Percentiles rank a stretch among this genome's conserved stretches.
Conservation (phyloP, 2,329 filamentous ascomycete species). For the Metarhizium brunneum region DNA sequence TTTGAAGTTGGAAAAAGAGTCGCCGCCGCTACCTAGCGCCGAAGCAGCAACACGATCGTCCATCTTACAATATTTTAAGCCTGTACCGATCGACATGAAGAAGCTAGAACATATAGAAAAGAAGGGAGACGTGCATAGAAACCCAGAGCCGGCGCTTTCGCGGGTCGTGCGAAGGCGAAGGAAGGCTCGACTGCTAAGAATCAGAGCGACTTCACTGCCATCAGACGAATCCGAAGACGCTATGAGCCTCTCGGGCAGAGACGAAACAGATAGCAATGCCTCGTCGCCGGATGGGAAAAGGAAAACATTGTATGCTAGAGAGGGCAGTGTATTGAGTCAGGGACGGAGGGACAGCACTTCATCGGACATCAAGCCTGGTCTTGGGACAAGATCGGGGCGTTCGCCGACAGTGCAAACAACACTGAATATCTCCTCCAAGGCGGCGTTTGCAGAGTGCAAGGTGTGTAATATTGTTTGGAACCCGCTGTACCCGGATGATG, state of each 20-base stretch:
- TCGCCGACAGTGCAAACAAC: slow-evolving; percentile 28
- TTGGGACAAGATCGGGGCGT: slow-evolving; percentile 2
- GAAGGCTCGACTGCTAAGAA: slow-evolving; percentile 20
- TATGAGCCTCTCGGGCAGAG: not conserved
- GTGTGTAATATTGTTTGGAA: slow-evolving; percentile 35
- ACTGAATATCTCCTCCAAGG: slow-evolving; percentile 32
- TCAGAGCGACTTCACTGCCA: slow-evolving; percentile 14
- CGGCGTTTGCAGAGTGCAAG: slow-evolving; percentile 33
- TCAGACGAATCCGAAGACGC: slow-evolving; percentile 5
- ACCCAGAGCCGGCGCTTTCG: not conserved
- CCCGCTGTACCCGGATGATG: slow-evolving; percentile 32
- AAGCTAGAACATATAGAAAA: not conserved
- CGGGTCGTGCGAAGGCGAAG: slow-evolving; percentile 7
- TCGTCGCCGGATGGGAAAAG: not conserved
- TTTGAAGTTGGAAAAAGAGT: not conserved
- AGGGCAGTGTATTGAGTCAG: not conserved
- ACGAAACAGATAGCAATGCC: not conserved
- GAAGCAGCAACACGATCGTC: slow-evolving; percentile 15
- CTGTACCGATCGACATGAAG: slow-evolving; percentile 10
- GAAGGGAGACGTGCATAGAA: not conserved
- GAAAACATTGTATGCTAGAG: not conserved
- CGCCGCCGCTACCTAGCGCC: not conserved
- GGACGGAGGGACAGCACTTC: not conserved
- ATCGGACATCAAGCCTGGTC: not conserved
- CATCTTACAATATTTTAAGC: slow-evolving; percentile 33